These are phyloP conservation scores for Fusarium buxicola DNA, from an alignment of 2,329 filamentous ascomycete genomes.

Conservation along the genomic window DNA sequence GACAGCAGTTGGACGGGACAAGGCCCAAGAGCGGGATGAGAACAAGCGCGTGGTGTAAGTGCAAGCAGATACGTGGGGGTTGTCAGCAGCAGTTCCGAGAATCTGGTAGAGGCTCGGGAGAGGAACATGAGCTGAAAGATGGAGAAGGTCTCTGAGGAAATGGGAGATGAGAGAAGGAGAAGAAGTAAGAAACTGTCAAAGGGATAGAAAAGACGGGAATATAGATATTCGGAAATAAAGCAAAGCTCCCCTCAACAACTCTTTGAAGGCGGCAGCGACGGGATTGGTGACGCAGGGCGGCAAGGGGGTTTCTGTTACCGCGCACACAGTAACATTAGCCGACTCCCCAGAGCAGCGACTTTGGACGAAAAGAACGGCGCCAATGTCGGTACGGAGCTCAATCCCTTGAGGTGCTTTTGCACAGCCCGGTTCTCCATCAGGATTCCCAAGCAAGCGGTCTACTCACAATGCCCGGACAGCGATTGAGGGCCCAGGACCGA, in stretches of 20 bases:
- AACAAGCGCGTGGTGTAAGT: slow-evolving; percentile 16
- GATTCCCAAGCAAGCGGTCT: slow-evolving; percentile 14
- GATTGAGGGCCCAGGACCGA: slow-evolving; percentile 10
- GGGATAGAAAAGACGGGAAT: slow-evolving; percentile 16
- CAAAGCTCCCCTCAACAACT: slow-evolving; percentile 9
- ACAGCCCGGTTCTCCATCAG: slow-evolving; percentile 22
- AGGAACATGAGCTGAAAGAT: slow-evolving; percentile 38
- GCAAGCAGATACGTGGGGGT: slow-evolving; percentile 18
- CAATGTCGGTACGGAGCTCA: slow-evolving; percentile 27
- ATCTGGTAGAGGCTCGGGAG: slow-evolving; percentile 26
- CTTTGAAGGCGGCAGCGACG: slow-evolving; percentile 1
- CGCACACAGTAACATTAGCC: slow-evolving; percentile 24
- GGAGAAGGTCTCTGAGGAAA: not conserved
- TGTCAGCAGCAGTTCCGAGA: slow-evolving; percentile 28
- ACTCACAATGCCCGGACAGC: slow-evolving; percentile 6
- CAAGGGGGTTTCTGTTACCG: slow-evolving; percentile 3
- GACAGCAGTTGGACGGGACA: slow-evolving; percentile 8
- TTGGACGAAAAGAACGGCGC: slow-evolving; percentile 17
- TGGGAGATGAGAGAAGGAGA: slow-evolving; percentile 6
- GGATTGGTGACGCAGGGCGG: slow-evolving; percentile 18
- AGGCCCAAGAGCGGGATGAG: slow-evolving; percentile 13
- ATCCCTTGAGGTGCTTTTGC: not conserved
- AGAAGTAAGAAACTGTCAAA: slow-evolving; percentile 4
- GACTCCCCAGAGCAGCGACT: slow-evolving; percentile 1
- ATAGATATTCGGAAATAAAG: slow-evolving; percentile 21